These are phyloP conservation scores for Aurantiochytrium sp. DNA, from an alignment of 108 stramenopile species.

Conservation along the genomic window DNA sequence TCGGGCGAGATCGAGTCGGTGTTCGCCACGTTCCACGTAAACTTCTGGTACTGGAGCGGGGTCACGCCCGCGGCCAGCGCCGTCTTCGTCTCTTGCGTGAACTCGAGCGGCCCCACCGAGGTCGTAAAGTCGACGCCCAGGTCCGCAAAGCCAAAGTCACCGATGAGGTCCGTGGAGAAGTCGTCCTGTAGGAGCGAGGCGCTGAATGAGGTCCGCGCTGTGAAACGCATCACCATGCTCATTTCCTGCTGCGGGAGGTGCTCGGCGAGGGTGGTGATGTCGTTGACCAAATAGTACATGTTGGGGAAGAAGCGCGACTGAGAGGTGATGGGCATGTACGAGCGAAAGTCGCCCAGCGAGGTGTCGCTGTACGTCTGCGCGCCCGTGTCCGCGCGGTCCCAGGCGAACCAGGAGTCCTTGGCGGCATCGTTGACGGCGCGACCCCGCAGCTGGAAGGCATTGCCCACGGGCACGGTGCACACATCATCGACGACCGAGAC, in stretches of 20 bases:
- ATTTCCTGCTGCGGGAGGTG: background rate
- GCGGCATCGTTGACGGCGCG: background rate
- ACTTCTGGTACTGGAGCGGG: background rate
- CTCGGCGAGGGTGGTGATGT: background rate
- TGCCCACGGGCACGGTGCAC: background rate
- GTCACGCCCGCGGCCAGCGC: background rate
- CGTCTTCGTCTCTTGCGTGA: background rate
- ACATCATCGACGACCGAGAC: background rate
- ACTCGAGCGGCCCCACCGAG: background rate
- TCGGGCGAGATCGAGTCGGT: background rate
- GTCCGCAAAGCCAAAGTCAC: background rate
- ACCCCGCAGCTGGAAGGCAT: constrained; percentile 11
- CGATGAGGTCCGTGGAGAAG: background rate
- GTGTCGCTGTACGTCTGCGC: constrained; percentile 14
- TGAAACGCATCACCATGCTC: background rate
- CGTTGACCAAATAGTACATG: background rate
- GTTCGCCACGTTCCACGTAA: background rate
- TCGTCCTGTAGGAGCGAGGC: background rate
- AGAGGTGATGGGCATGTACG: background rate
- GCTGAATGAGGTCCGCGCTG: background rate
- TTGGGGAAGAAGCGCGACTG: constrained; percentile 7
- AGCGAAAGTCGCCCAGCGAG: background rate
- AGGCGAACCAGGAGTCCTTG: background rate
- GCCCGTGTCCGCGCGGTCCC: background rate
- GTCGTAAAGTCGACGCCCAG: background rate